Conservation (phyloP, 495 filamentous ascomycete species). For the Amorphotheca resinae region DNA sequence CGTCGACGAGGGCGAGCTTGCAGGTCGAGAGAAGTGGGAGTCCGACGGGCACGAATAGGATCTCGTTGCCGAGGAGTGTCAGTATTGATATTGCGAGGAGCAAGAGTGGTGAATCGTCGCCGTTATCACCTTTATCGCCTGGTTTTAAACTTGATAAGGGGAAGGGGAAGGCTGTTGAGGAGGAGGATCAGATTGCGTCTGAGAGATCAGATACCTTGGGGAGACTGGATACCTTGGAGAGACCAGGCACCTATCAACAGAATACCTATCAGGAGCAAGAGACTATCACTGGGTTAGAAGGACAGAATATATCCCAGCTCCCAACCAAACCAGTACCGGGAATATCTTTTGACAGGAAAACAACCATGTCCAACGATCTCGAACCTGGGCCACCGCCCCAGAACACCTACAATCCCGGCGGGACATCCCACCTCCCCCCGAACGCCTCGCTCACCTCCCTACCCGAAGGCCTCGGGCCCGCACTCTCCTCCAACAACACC, state of each 20-base stretch:
- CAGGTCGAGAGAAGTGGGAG: constrained; percentile 55
- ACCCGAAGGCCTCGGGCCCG: constrained; percentile 33
- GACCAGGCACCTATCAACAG: constrained; percentile 24
- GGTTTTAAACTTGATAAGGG: constrained; percentile 16
- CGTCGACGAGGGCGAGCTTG: constrained; percentile 43
- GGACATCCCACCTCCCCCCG: constrained; percentile 14
- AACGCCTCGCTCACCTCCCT: constrained; percentile 28
- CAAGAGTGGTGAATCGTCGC: constrained; percentile 26
- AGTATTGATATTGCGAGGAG: constrained; percentile 18
- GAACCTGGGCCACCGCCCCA: constrained; percentile 29
- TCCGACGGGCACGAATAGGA: constrained; percentile 42
- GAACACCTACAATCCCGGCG: constrained; percentile 20
- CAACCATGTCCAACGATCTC: constrained; percentile 33
- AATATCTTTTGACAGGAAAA: constrained; percentile 29
- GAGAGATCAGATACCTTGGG: neutral
- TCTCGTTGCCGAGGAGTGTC: constrained; percentile 51
- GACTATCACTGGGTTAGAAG: neutral
- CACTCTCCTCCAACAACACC: constrained; percentile 35
- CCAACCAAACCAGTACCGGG: constrained; percentile 13
- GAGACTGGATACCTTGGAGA: neutral
- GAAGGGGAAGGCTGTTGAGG: constrained; percentile 15
- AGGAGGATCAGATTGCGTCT: neutral
- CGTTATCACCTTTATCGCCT: too few relatives aligned
- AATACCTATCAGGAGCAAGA: too few relatives aligned
- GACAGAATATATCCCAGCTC: constrained; percentile 14